Evolutionary conservation across 805 yeast genomes (phyloP).

Genomic region (Starmerella vaccinii): DNA sequence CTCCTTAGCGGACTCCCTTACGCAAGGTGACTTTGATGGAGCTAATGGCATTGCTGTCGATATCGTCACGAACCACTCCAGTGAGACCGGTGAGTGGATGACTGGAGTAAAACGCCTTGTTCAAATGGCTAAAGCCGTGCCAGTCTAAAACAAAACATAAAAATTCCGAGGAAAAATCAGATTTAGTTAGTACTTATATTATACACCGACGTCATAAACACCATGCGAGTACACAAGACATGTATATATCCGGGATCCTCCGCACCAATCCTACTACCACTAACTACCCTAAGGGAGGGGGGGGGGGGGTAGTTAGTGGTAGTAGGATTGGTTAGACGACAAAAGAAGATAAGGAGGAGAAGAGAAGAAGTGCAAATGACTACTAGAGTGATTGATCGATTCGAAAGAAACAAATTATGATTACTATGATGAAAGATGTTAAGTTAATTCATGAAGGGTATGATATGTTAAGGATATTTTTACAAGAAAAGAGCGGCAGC

Average conservation of each 20-base stretch:
- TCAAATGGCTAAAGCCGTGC: slow-evolving; percentile 42
- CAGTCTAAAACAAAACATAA: slow-evolving; percentile 15
- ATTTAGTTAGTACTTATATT: background rate
- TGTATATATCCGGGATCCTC: too few species aligned
- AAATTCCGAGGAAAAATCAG: background rate
- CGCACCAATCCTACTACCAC: too few species aligned
- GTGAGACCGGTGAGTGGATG: slow-evolving; percentile 85
- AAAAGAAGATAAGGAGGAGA: too few species aligned
- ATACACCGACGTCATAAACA: background rate
- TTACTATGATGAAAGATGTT: background rate
- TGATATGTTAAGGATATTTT: background rate
- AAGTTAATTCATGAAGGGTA: background rate
- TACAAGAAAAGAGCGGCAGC: slow-evolving; percentile 6
- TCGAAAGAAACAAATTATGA: too few species aligned
- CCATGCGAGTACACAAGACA: background rate
- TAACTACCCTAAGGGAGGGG: too few species aligned
- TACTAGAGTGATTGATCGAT: too few species aligned
- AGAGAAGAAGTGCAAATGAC: too few species aligned
- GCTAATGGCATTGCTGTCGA: slow-evolving; percentile 46
- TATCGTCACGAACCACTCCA: slow-evolving; percentile 52
- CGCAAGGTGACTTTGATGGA: slow-evolving; percentile 42
- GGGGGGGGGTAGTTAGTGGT: too few species aligned
- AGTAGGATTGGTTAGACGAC: too few species aligned
- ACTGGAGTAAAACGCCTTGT: slow-evolving; percentile 82
- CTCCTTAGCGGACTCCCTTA: slow-evolving; percentile 43